These are phyloP conservation scores for Ascochyta clinopodiicola DNA, from an alignment of 2,329 filamentous ascomycete genomes.

Conservation along the genomic window DNA sequence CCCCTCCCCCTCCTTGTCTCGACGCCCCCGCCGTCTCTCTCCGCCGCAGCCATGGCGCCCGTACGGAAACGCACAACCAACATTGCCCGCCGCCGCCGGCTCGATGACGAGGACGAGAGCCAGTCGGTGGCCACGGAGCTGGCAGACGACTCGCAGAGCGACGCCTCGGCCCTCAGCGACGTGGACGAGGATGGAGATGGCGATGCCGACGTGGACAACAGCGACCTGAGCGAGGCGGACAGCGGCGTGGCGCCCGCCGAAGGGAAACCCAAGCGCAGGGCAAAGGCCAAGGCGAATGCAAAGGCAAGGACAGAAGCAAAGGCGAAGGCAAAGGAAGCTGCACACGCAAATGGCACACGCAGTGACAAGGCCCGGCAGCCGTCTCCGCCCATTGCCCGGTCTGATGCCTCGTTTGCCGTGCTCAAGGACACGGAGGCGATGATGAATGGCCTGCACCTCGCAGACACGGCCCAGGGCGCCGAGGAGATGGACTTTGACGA, in stretches of 20 bases:
- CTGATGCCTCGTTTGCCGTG: constrained; percentile 50
- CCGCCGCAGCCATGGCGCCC: constrained; percentile 43
- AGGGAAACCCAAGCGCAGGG: constrained; percentile 47
- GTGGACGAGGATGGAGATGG: constrained; percentile 65
- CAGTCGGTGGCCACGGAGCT: constrained; percentile 55
- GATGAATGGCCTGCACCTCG: constrained; percentile 64
- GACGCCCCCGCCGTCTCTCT: constrained; percentile 19
- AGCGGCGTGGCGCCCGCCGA: constrained; percentile 43
- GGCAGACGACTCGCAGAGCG: constrained; percentile 69
- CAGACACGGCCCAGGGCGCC: constrained; percentile 46
- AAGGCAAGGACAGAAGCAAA: constrained; percentile 44
- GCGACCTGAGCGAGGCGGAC: constrained; percentile 62
- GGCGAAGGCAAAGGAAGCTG: constrained; percentile 38
- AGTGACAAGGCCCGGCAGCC: constrained; percentile 36
- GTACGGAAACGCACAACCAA: constrained; percentile 45
- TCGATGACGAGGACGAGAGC: constrained; percentile 50
- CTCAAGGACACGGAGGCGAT: constrained; percentile 66
- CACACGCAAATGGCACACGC: constrained; percentile 32
- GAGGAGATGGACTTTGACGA: constrained; percentile 61
- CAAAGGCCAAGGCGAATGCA: constrained; percentile 41
- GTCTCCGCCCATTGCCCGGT: constrained; percentile 46
- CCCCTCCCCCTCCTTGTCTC: neutral
- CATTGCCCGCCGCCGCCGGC: constrained; percentile 47
- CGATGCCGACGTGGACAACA: constrained; percentile 63
- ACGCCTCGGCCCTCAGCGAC: constrained; percentile 64